Base-by-base conservation (phyloP, 169 alveolate genomes). In the Cryptosporidium meleagridis region DNA sequence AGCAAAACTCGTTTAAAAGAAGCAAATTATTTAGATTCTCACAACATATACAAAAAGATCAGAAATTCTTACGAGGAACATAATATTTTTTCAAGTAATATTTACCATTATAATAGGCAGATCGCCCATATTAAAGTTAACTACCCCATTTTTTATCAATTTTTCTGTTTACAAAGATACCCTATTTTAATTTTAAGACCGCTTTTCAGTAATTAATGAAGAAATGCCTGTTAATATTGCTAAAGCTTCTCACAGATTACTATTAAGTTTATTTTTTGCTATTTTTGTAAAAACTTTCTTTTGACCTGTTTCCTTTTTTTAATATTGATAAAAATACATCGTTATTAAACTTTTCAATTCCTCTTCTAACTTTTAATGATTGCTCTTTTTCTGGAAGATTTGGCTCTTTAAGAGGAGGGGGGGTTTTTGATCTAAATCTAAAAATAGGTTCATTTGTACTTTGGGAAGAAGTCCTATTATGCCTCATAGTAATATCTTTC, bases 341-440 rank as follows among this genome's bases (percentile, higher is more conserved):
- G 8, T 7, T 10, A 9, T 21, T 55, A 2, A 55, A 9, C 67
- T 55, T 21, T 16, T 21, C 67, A 23, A 3, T 23, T 29, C 29
- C 35, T 55, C 23, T 55, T 55, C 67, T 53, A 53, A 53, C 37
- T 5, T 18, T 55, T 8, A 55, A 9, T 23, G 67, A 8, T 16
- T 55, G 67, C 5, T 55, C 67, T 21, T 26, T n/a, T 18, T 55
- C 23, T 55, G 35, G 31, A 55, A 26, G 6, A n/a, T 55, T 41
- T n/a, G 89, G 89, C 29, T 80, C 89, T 9, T 41, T 18, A 7
- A 80, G 65, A 0, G 89, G 89, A 23, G 89, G 89, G 5, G 89
- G 89, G 14, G 89, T 80, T 8, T 45, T 62, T 35, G 89, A 80
- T 80, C 80, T 80, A n/a, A 80, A 80, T 65, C 65, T 65, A 21